Base-by-base conservation (phyloP, 2,329 filamentous ascomycete species). In the Juglanconis oblonga region DNA sequence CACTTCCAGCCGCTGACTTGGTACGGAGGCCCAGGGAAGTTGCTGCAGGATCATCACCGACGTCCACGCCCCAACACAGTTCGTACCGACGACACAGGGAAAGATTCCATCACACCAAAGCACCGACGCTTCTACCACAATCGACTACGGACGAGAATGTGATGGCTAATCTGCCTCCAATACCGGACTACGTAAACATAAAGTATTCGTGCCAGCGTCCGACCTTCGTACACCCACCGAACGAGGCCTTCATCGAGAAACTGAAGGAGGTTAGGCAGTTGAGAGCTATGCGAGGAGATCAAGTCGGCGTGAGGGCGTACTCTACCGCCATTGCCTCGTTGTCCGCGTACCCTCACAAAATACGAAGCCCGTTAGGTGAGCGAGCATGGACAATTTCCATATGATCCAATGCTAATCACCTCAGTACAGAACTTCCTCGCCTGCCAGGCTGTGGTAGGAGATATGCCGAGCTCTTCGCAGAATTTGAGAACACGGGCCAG, bases 391-490 rank as follows among this genome's bases (percentile, higher is more conserved):
- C 8, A 32, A 24, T 68, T 1, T n/a, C 42, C 31, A 17, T 29
- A 2, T 40, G 17, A 4, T 48, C 40, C 2, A 54, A 8, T 3
- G 9, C 32, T 33, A 35, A 32, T 24, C 2, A 36, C 45, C 4
- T 24, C 6, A 42, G 6, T 24, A 35, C 52, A 80, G 82, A 85
- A 64, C 73, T 85, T 6, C 71, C 72, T 8, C 73, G 78, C 42
- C 76, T 99, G 0, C 93, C 93, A 0, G 91, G 92, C 1, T 97
- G 93, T 70, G 88, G 93, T 47, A 76, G 78, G 50, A 97, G 95
- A 72, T 89, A 95, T 44, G 89, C 89, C 1, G 80, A 84, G 51
- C 80, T 97, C 0, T 97, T 89, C 72, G 79, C 87, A 24, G 90
- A 97, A 70, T 97, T 87, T 81, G 84, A 75, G 11, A 69, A 78